These are phyloP conservation scores for Thinopyrum elongatum DNA, from an alignment of 176 grass and related monocot genomes.

Conservation along the genomic window DNA sequence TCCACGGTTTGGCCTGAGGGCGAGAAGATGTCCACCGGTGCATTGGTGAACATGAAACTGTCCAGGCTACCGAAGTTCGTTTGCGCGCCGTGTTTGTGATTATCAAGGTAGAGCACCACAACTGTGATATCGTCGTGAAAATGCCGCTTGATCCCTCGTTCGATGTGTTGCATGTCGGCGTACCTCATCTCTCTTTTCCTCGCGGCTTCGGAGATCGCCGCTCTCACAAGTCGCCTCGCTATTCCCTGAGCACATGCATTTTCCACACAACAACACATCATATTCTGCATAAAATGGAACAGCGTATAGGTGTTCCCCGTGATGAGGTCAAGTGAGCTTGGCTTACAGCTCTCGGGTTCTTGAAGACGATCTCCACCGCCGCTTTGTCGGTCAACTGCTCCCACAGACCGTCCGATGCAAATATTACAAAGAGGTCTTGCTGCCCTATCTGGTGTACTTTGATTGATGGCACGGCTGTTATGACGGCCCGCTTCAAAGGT, in stretches of 20 bases:
- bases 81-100: neutral
- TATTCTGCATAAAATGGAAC: neutral
- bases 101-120: constrained; percentile 54
- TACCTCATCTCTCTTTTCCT: constrained; percentile 64
- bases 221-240: constrained; percentile 48
- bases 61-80: neutral
- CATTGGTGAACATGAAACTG: constrained; percentile 22
- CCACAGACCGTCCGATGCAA: constrained; percentile 64
- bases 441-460: constrained; percentile 40
- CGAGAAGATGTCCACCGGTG: constrained; percentile 28
- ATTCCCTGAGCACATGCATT: constrained; percentile 37
- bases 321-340: neutral
- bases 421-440: constrained; percentile 54
- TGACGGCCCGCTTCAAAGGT: constrained; percentile 27
- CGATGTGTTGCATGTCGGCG: constrained; percentile 39
- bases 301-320: neutral
- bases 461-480: constrained; percentile 55
- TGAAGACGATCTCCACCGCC: constrained; percentile 54
- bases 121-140: constrained; percentile 60
- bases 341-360: constrained; percentile 44
- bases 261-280: constrained; percentile 20
- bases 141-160: constrained; percentile 38
- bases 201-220: constrained; percentile 46
- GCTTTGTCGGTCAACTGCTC: constrained; percentile 50
- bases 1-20: neutral